A percentile compares a stretch with the other conserved stretches of the same genome.
Conservation (phyloP, 75 land plant species). For the Picea glauca region DNA sequence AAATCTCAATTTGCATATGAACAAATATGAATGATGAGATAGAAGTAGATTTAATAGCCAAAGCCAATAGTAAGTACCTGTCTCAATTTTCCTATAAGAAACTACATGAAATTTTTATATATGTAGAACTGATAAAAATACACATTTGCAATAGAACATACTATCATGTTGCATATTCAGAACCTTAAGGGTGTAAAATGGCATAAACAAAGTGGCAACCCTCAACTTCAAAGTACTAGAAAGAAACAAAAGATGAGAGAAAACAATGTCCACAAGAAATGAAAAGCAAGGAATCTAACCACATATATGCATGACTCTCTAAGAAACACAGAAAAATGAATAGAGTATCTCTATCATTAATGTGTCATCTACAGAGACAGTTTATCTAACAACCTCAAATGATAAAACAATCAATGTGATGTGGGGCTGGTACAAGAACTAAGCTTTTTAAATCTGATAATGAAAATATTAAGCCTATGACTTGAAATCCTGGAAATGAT, state of each 20-base stretch:
- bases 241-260: too few species aligned
- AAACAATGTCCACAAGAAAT: background rate
- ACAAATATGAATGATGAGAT: conserved; percentile 1
- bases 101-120: background rate
- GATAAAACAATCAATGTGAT: background rate
- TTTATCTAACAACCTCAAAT: background rate
- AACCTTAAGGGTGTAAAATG: background rate
- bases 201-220: background rate
- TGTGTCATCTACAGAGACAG: background rate
- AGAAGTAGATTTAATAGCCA: background rate
- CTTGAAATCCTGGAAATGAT: background rate
- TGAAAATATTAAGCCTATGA: background rate
- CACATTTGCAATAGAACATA: background rate
- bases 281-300: background rate
- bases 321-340: background rate
- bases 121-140: background rate
- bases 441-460: background rate
- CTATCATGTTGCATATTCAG: background rate
- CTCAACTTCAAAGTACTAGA: too few species aligned
- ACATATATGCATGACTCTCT: background rate
- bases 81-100: background rate
- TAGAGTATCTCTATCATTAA: background rate
- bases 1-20: background rate
- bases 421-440: background rate
- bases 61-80: background rate